Conservation (phyloP, 2,329 filamentous ascomycete genomes). For the Mycosphaerella sp. region DNA sequence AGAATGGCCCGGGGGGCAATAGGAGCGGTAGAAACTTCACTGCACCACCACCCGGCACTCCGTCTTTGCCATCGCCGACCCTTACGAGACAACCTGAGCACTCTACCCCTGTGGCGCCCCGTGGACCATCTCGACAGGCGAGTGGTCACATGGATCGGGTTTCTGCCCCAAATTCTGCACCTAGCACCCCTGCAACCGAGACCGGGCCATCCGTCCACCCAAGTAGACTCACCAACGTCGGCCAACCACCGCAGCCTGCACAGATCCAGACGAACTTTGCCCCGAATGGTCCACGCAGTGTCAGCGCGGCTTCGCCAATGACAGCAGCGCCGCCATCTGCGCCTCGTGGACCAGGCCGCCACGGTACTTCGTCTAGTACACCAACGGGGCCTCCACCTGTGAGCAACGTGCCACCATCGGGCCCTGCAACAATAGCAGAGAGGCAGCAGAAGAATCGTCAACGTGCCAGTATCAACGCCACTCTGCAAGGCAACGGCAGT, state of each 20-base stretch:
- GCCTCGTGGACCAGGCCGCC: constrained; percentile 21
- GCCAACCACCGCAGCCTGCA: constrained; percentile 21
- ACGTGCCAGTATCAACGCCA: constrained; percentile 26
- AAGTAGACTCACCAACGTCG: constrained; percentile 25
- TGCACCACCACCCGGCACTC: constrained; percentile 28
- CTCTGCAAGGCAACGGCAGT: constrained; percentile 19
- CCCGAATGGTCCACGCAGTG: constrained; percentile 20
- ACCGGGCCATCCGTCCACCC: constrained; percentile 28
- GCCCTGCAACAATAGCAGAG: constrained; percentile 25
- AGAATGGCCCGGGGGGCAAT: constrained; percentile 35
- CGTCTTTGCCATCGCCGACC: constrained; percentile 24
- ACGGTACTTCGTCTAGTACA: constrained; percentile 21
- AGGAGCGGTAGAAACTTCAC: constrained; percentile 38
- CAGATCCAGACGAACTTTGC: constrained; percentile 24
- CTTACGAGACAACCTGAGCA: constrained; percentile 21
- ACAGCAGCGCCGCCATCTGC: constrained; percentile 28
- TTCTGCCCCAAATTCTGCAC: constrained; percentile 22
- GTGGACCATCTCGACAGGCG: constrained; percentile 15
- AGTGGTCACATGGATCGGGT: constrained; percentile 21
- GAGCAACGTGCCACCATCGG: constrained; percentile 25
- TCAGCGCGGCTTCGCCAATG: constrained; percentile 21
- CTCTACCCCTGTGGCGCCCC: constrained; percentile 12
- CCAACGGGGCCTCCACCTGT: constrained; percentile 29
- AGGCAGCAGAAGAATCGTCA: constrained; percentile 22
- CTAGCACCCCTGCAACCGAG: constrained; percentile 26